These are phyloP conservation scores for Rhodofomes roseus DNA, from an alignment of 1,284 basidiomycete genomes.

Conservation along the genomic window DNA sequence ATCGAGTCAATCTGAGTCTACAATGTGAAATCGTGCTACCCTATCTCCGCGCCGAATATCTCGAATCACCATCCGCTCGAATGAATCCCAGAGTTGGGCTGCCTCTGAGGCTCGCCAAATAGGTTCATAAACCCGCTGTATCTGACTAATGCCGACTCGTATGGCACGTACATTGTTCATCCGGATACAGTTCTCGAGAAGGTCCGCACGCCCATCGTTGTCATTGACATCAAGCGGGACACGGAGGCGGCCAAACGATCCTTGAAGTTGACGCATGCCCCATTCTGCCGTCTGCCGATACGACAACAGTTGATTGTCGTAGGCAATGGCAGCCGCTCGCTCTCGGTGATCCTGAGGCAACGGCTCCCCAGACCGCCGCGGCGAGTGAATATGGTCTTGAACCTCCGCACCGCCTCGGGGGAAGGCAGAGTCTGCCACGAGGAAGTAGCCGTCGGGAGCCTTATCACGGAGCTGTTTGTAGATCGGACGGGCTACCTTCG, in stretches of 20 bases:
- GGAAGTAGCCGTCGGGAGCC: conserved; percentile 37
- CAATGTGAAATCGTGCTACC: too few relatives aligned
- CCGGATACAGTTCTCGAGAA: conserved; percentile 30
- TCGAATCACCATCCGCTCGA: too few relatives aligned
- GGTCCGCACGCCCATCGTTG: conserved; percentile 15
- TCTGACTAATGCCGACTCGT: conserved; percentile 36
- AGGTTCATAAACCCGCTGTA: conserved; percentile 34
- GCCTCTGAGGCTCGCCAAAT: conserved; percentile 22
- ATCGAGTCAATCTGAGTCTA: too few relatives aligned
- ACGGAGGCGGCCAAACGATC: conserved; percentile 36
- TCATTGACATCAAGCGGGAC: conserved; percentile 34
- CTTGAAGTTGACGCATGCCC: conserved; percentile 40
- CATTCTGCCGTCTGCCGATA: conserved; percentile 41
- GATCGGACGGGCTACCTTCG: conserved; percentile 34
- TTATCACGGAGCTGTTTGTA: conserved; percentile 30
- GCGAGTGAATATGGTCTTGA: conserved; percentile 32
- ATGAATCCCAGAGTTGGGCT: too few relatives aligned
- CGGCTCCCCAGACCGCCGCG: conserved; percentile 35
- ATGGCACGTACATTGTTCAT: conserved; percentile 30
- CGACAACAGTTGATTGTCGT: neutral
- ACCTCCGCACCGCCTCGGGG: conserved; percentile 30
- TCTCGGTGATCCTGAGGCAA: conserved; percentile 24
- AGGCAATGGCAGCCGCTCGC: neutral
- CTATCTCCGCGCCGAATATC: too few relatives aligned
- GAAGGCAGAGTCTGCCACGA: conserved; percentile 43